Conservation (phyloP, 805 yeast genomes). For the Pichia phayaonensis region DNA sequence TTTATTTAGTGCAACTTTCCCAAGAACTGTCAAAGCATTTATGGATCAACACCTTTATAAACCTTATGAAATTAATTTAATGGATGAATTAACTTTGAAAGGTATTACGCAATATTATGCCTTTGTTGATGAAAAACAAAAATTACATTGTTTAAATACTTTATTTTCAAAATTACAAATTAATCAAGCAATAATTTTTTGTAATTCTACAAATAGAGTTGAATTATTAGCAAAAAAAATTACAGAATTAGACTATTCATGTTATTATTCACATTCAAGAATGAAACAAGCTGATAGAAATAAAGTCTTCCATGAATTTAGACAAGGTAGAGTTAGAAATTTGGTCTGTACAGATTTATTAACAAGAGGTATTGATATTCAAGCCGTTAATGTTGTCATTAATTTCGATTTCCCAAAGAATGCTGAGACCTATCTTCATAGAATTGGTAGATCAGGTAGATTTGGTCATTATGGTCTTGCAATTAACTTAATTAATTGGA, state of each 20-base stretch:
- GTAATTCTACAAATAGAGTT: conserved; percentile 94
- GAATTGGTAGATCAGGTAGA: conserved; percentile 99
- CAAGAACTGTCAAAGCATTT: conserved; percentile 83
- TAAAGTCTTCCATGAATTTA: conserved; percentile 96
- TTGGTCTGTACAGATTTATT: conserved; percentile 93
- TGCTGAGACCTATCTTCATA: conserved; percentile 95
- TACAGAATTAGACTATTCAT: conserved; percentile 92
- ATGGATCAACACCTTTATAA: conserved; percentile 85
- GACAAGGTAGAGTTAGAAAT: conserved; percentile 96
- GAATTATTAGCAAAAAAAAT: conserved; percentile 93
- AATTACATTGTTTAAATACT: conserved; percentile 91
- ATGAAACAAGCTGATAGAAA: conserved; percentile 98
- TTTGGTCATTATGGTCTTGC: conserved; percentile 98
- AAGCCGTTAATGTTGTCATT: conserved; percentile 96
- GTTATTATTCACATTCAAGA: conserved; percentile 93
- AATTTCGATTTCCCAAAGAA: conserved; percentile 98
- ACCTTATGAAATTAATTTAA: conserved; percentile 91
- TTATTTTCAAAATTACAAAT: conserved; percentile 89
- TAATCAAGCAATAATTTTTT: conserved; percentile 93
- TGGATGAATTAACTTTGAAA: conserved; percentile 94
- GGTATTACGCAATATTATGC: conserved; percentile 98
- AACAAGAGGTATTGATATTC: conserved; percentile 98
- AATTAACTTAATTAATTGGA: conserved; percentile 92
- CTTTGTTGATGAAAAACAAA: conserved; percentile 95
- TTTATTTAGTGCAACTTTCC: conserved; percentile 93